Evolutionary conservation across 179 eudicot genomes (phyloP), one percentile per base, ranked within the genome.

Genomic region (Beta macrorhiza): DNA sequence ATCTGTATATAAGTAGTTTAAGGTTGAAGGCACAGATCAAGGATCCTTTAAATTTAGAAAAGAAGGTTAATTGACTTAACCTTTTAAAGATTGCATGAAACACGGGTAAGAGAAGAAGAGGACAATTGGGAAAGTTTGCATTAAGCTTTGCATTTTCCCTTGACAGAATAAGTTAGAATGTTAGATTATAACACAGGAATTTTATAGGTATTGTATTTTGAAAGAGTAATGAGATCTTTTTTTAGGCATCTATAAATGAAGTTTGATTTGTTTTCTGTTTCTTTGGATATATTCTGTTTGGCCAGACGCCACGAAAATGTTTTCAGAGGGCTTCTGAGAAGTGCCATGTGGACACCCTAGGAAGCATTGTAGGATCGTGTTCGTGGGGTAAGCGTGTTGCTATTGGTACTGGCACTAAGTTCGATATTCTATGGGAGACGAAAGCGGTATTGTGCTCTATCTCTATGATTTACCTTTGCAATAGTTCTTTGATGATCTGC

Each of bases 301-400:
- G 56, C 13, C 80, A 95, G 98, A 92, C 97, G n/a, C 99, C 99
- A 45, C 87, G 93, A 69, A 94, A 89, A 78, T 94, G 98, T 86
- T 97, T 94, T 83, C 97, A 97, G 80, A 91, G 88, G 82, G 97
- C 98, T 71, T 97, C 99, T 76, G 98, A 94, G 82, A 97, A 94
- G 81, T 87, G 98, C 77, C 97, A 97, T 67, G 87, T 87, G 32
- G 99, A 97, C 78, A 86, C 94, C 22, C 79, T 97, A 72, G 82
- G 97, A 4, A 93, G 99, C 85, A 91, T 97, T 70, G 99, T 97
- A 37, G 99, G 90, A 72, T 93, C 99, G 15, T 97, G 98, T 80
- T 91, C 98, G 7, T 97, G 99, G 99, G 99, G 98, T 11, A 97
- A 94, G 87, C 98, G 86, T 80, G 99, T 97, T 63, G 88, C 98